Conservation (phyloP, 1,284 basidiomycete species). For the Leccinum subspadiceum region DNA sequence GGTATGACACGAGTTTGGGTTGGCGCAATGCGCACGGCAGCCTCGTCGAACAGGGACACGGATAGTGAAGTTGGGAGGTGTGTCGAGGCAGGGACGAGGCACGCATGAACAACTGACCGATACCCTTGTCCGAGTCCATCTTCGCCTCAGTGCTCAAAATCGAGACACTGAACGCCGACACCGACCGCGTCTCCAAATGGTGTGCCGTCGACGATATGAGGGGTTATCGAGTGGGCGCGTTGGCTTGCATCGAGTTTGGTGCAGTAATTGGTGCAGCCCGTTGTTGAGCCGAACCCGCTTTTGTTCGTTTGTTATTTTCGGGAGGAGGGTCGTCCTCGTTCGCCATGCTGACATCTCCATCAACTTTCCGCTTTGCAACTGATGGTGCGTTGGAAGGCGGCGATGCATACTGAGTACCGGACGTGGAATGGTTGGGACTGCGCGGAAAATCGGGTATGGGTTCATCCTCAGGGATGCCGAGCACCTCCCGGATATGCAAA, state of each 20-base stretch:
- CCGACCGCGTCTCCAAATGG: constrained; percentile 68
- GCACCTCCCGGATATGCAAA: constrained; percentile 50
- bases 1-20: constrained; percentile 61
- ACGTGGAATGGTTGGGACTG: constrained; percentile 3
- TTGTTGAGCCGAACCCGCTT: constrained; percentile 9
- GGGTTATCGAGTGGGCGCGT: constrained; percentile 56
- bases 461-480: constrained; percentile 53
- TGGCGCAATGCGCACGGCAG: constrained; percentile 47
- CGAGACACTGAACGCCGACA: constrained; percentile 52
- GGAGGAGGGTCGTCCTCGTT: constrained; percentile 10
- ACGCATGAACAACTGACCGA: constrained; percentile 20
- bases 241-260: constrained; percentile 36
- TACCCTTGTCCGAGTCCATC: constrained; percentile 3
- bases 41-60: constrained; percentile 36
- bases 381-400: constrained; percentile 12
- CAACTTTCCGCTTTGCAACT: constrained; percentile 53
- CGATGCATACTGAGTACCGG: constrained; percentile 17
- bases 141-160: constrained; percentile 12
- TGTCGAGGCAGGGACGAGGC: constrained; percentile 5
- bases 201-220: constrained; percentile 66
- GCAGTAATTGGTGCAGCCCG: constrained; percentile 15
- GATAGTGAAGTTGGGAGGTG: constrained; percentile 25
- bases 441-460: constrained; percentile 53
- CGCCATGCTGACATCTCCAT: constrained; percentile 41
- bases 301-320: constrained; percentile 25